These are phyloP conservation scores for Ampelocalamus luodianensis DNA, from an alignment of 176 grass and related monocot genomes.

Conservation along the genomic window DNA sequence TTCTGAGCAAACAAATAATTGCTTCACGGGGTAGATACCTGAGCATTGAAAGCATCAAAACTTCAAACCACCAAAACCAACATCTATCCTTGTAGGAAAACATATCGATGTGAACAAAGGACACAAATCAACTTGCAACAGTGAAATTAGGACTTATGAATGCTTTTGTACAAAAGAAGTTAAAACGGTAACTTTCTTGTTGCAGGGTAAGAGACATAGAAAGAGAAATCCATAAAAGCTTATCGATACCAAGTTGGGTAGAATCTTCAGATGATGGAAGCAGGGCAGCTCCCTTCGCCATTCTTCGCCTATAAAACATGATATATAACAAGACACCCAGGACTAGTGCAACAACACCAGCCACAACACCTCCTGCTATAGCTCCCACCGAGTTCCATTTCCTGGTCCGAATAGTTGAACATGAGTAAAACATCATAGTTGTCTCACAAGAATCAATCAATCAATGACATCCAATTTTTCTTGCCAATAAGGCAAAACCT, in stretches of 20 bases:
- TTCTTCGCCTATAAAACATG: slow-evolving; percentile 67
- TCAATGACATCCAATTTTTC: neutral
- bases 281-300: slow-evolving; percentile 45
- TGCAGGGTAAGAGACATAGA: slow-evolving; percentile 2
- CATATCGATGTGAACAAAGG: slow-evolving; percentile 1
- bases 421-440: slow-evolving; percentile 33
- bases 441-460: slow-evolving; percentile 40
- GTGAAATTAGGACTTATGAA: slow-evolving; percentile 13
- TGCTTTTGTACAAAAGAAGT: neutral
- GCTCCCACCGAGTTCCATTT: slow-evolving; percentile 45
- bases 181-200: neutral
- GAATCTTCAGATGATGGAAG: slow-evolving; percentile 69
- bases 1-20: neutral
- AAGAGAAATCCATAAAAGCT: neutral
- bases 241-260: slow-evolving; percentile 50
- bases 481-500: slow-evolving; percentile 28
- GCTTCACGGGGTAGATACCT: neutral
- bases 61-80: slow-evolving; percentile 7
- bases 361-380: slow-evolving; percentile 79
- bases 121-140: neutral
- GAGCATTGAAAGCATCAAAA: neutral
- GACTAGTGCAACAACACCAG: slow-evolving; percentile 47
- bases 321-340: slow-evolving; percentile 45
- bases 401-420: slow-evolving; percentile 26
- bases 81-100: neutral